These are phyloP conservation scores for Epichloe sp. DNA, from an alignment of 2,329 filamentous ascomycete genomes.

Conservation along the genomic window DNA sequence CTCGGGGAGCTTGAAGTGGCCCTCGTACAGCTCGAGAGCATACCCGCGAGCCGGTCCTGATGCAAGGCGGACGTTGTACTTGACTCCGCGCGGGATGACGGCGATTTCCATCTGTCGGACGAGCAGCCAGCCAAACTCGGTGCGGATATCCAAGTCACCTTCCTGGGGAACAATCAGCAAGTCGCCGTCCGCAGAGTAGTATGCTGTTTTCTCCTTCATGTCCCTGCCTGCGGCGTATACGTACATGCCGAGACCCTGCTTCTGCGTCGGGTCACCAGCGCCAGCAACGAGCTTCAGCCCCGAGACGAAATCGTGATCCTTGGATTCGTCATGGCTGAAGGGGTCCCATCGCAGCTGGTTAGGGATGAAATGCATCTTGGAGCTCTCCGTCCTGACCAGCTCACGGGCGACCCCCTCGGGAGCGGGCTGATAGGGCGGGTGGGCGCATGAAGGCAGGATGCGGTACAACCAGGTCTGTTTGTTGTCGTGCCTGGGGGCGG, in stretches of 20 bases:
- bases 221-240: conserved; percentile 67
- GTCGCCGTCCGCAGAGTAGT: conserved; percentile 76
- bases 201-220: conserved; percentile 63
- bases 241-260: conserved; percentile 67
- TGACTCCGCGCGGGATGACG: conserved; percentile 61
- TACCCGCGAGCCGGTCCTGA: conserved; percentile 55
- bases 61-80: conserved; percentile 57
- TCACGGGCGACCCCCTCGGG: conserved; percentile 12
- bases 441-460: conserved; percentile 50
- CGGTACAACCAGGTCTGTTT: conserved; percentile 63
- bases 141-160: conserved; percentile 61
- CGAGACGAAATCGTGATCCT: conserved; percentile 36
- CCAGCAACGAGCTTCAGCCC: conserved; percentile 61
- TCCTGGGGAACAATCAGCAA: conserved; percentile 65
- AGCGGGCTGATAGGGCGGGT: conserved; percentile 41
- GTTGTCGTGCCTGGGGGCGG: conserved; percentile 54
- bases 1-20: conserved; percentile 59
- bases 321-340: conserved; percentile 55
- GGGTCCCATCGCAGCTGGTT: conserved; percentile 79
- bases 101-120: conserved; percentile 69
- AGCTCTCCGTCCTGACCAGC: conserved; percentile 8
- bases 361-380: conserved; percentile 33
- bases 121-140: conserved; percentile 60
- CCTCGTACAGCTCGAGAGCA: conserved; percentile 61
- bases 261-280: conserved; percentile 66